A percentile compares a stretch with the other conserved stretches of the same genome.
These are phyloP conservation scores for Camellia oleifera DNA, from an alignment of 179 eudicot species.

Conservation along the genomic window DNA sequence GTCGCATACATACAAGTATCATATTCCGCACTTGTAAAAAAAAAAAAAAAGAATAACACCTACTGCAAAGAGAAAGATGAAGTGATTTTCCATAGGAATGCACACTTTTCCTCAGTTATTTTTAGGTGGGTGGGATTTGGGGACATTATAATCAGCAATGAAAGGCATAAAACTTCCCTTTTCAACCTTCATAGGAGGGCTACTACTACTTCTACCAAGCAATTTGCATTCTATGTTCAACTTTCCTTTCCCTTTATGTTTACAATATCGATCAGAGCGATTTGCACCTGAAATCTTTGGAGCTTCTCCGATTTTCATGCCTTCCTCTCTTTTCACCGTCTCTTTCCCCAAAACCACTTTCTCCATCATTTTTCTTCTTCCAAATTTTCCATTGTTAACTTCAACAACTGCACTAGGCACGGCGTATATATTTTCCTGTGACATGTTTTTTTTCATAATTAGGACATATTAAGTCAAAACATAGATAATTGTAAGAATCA, in stretches of 20 bases:
- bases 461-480: slow-evolving; percentile 10
- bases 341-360: slow-evolving; percentile 1
- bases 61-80: background rate
- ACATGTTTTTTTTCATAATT: slow-evolving; percentile 3
- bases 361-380: slow-evolving; percentile 33
- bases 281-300: slow-evolving; percentile 45
- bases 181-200: slow-evolving; percentile 17
- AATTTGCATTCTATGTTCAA: slow-evolving; percentile 22
- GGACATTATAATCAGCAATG: slow-evolving; percentile 51
- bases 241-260: slow-evolving; percentile 24
- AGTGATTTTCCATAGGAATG: background rate
- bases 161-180: slow-evolving; percentile 34
- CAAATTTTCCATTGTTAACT: slow-evolving; percentile 12
- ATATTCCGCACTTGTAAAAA: background rate
- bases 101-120: slow-evolving; percentile 33
- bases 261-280: slow-evolving; percentile 23
- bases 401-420: slow-evolving; percentile 21
- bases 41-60: background rate
- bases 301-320: background rate
- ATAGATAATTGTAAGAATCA: no score
- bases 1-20: slow-evolving; percentile 21
- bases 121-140: slow-evolving; percentile 55
- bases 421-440: slow-evolving; percentile 14
- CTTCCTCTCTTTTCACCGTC: slow-evolving; percentile 9
- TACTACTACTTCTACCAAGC: slow-evolving; percentile 11